Base-by-base conservation (phyloP, 148 eudicot species). In the Rhododendron ovatum region DNA sequence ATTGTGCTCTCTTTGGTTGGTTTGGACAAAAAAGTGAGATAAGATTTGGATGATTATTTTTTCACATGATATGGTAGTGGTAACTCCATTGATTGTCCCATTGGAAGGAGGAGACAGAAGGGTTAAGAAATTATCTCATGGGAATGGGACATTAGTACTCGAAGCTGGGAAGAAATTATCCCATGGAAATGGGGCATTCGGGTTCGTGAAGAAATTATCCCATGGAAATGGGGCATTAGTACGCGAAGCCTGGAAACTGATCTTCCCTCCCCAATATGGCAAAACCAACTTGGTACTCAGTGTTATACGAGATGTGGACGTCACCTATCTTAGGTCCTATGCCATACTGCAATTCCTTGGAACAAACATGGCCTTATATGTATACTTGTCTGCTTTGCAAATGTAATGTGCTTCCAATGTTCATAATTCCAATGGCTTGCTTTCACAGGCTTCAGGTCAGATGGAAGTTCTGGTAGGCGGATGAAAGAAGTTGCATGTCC, bases 401-500 rank as follows among this genome's bases (percentile, higher is more conserved):
- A 30, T 71, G 1, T 30, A 30, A 71, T 7, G 5, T 71, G 20
- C 76, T 71, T 33, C 41, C 8, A 30, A 33, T 71, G 18, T 30
- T 71, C 15, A 24, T 1, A 79, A 50, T 55, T 14, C 57, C 1
- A 20, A 77, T 30, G 9, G 26, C 71, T 24, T 82, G 84, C 69
- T 78, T 55, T 35, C 1, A 26, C 82, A 95, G 98, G 96, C 59
- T 91, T 95, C 37, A 91, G 89, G 82, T 91, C 92, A 2, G 95
- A 92, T 73, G 90, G 91, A 77, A 30, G 39, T 71, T 90, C 94
- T 39, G 89, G 95, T 48, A 92, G 86, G 91, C 92, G 93, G 83
- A 93, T 94, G 99, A 94, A 92, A 90, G 99, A 96, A 89, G 99
- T 96, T 88, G 99, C 96, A n/a, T 96, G 99, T 87, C 99, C 98